phyloP scores from a whole-genome alignment of 1,284 basidiomycete species.

The Sporisorium exsertum region DNA sequence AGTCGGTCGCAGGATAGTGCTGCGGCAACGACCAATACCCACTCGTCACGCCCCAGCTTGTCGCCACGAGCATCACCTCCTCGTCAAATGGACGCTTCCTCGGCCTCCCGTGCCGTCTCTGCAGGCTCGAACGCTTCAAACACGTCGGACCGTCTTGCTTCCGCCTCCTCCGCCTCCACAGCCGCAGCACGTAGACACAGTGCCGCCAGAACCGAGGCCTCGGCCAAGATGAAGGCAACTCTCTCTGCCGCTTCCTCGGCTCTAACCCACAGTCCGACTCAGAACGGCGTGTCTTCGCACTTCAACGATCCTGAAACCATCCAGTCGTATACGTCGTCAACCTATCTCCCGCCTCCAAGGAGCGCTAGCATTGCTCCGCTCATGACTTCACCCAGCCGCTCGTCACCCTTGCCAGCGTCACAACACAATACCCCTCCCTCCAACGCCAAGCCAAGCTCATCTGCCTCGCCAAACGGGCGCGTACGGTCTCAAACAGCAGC shows the following conservation, averaged over 20 bases:
- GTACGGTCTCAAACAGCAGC: constrained; percentile 41
- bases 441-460: constrained; percentile 5
- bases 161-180: constrained; percentile 2
- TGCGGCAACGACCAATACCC: background rate
- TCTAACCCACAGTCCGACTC: constrained; percentile 5
- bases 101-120: constrained; percentile 18
- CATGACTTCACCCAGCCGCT: constrained; percentile 37
- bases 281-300: constrained; percentile 3
- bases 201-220: constrained; percentile 41
- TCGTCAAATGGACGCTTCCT: background rate
- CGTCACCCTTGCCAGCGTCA: constrained; percentile 23
- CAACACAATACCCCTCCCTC: constrained; percentile 3
- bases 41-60: background rate
- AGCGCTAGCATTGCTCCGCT: constrained; percentile 14
- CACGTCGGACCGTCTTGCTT: constrained; percentile 12
- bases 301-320: background rate
- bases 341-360: constrained; percentile 17
- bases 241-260: constrained; percentile 41
- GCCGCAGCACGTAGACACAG: constrained; percentile 28
- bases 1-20: constrained; percentile 27
- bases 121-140: constrained; percentile 16
- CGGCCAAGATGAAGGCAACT: constrained; percentile 46
- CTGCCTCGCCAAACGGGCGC: constrained; percentile 39
- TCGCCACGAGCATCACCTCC: constrained; percentile 13
- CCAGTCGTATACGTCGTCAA: background rate